Conservation (phyloP, 2,329 filamentous ascomycete genomes). For the Fusarium tjaetaba region DNA sequence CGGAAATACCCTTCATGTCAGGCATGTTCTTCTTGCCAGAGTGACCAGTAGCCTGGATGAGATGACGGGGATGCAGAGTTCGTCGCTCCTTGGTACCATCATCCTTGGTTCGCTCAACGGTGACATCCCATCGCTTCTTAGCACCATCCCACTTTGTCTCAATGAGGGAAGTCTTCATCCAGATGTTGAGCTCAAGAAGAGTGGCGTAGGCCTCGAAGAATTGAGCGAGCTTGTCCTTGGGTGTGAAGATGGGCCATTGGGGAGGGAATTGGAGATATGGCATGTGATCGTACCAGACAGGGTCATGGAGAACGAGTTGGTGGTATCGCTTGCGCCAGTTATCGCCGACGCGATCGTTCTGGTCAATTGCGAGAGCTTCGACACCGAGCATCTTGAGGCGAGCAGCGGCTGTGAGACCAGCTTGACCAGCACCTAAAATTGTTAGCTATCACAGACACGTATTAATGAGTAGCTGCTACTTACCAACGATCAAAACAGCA, state of each 20-base stretch:
- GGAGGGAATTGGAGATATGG: slow-evolving; percentile 72
- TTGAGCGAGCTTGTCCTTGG: slow-evolving; percentile 76
- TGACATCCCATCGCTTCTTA: slow-evolving; percentile 64
- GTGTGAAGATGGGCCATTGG: slow-evolving; percentile 75
- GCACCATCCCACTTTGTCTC: slow-evolving; percentile 61
- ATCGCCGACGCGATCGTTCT: slow-evolving; percentile 67
- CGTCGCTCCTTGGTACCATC: slow-evolving; percentile 60
- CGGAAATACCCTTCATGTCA: slow-evolving; percentile 63
- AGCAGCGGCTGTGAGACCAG: slow-evolving; percentile 66
- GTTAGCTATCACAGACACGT: not conserved
- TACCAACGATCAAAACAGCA: slow-evolving; percentile 69
- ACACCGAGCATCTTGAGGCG: slow-evolving; percentile 69
- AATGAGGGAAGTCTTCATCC: slow-evolving; percentile 63
- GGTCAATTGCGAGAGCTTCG: slow-evolving; percentile 66
- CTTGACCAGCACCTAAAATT: slow-evolving; percentile 65
- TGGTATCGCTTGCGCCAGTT: slow-evolving; percentile 72
- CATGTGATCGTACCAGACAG: slow-evolving; percentile 69
- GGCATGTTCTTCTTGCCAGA: slow-evolving; percentile 73
- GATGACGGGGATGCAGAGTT: slow-evolving; percentile 68
- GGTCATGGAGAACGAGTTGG: slow-evolving; percentile 74
- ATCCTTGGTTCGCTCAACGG: slow-evolving; percentile 60
- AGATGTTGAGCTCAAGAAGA: slow-evolving; percentile 74
- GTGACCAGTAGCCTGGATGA: slow-evolving; percentile 75
- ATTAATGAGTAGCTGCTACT: too few relatives aligned
- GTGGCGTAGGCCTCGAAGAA: slow-evolving; percentile 74